A percentile compares a stretch with the other conserved stretches of the same genome.
phyloP scores from a whole-genome alignment of 208 protist species.

The Acanthamoeba castellanii region DNA sequence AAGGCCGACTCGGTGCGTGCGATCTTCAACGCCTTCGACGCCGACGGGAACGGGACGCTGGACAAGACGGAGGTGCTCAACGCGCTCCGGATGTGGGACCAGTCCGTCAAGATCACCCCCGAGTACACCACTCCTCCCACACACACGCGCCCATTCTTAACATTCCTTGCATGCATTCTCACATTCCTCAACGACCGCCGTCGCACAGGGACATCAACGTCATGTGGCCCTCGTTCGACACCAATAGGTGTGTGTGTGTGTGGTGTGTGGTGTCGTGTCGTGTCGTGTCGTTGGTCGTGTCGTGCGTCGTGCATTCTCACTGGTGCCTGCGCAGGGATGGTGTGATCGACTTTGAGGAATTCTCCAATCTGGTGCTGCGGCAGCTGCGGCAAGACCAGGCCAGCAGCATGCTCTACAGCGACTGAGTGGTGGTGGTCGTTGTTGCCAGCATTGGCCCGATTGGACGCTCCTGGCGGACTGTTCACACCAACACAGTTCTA shows the following conservation, averaged over 20 bases:
- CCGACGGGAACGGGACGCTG: constrained; percentile 7
- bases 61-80: constrained; percentile 40
- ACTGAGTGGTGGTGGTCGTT: background rate
- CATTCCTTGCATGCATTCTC: too few species aligned
- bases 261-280: background rate
- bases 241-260: background rate
- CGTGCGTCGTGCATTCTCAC: background rate
- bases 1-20: background rate
- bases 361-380: background rate
- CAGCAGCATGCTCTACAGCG: constrained; percentile 20
- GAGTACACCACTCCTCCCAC: background rate
- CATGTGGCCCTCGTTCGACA: constrained; percentile 36
- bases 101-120: background rate
- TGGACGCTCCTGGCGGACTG: too few species aligned
- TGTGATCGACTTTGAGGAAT: constrained; percentile 52
- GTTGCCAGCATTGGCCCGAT: too few species aligned
- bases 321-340: background rate
- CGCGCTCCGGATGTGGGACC: constrained; percentile 7
- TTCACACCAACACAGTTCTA: too few species aligned
- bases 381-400: constrained; percentile 29
- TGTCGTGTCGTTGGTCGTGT: background rate
- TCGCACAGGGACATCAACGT: background rate
- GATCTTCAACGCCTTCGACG: constrained; percentile 52
- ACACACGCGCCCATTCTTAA: background rate
- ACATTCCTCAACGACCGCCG: background rate